phyloP scores from a whole-genome alignment of 2,329 filamentous ascomycete genomes.

The Colletotrichum theobromicola region DNA sequence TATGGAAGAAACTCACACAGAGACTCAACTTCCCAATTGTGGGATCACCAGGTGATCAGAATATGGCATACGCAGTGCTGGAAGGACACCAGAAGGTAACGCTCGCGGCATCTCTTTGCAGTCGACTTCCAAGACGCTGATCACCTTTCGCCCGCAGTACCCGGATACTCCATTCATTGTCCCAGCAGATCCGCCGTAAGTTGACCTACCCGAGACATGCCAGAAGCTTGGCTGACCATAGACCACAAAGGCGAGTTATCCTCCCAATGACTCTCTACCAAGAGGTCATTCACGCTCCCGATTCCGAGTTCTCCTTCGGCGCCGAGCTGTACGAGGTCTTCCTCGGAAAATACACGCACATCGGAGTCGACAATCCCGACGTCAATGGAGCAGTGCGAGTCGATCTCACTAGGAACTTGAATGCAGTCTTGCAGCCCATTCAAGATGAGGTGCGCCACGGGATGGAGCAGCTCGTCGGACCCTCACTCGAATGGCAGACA shows the following conservation, averaged over 20 bases:
- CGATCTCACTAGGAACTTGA: conserved; percentile 2
- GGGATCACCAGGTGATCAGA: background rate
- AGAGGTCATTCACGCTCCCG: conserved; percentile 11
- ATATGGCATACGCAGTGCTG: background rate
- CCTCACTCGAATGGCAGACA: conserved; percentile 21
- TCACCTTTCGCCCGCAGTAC: background rate
- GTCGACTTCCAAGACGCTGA: background rate
- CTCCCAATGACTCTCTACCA: conserved; percentile 14
- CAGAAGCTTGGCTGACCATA: background rate
- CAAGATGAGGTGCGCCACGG: conserved; percentile 16
- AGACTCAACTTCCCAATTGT: conserved; percentile 1
- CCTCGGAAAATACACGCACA: conserved; percentile 20
- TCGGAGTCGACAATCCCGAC: background rate
- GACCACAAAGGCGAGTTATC: background rate
- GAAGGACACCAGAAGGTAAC: conserved; percentile 3
- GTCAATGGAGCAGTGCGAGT: conserved; percentile 5
- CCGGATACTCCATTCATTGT: conserved; percentile 10
- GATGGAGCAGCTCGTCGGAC: background rate
- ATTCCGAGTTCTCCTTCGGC: conserved; percentile 3
- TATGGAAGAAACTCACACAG: background rate
- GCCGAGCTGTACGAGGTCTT: conserved; percentile 21
- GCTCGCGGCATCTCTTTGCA: background rate
- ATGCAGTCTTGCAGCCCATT: background rate
- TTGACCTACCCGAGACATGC: background rate
- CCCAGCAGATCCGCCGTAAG: background rate